Conservation (phyloP, 2,329 filamentous ascomycete genomes). For the Lizonia empirigonia region DNA sequence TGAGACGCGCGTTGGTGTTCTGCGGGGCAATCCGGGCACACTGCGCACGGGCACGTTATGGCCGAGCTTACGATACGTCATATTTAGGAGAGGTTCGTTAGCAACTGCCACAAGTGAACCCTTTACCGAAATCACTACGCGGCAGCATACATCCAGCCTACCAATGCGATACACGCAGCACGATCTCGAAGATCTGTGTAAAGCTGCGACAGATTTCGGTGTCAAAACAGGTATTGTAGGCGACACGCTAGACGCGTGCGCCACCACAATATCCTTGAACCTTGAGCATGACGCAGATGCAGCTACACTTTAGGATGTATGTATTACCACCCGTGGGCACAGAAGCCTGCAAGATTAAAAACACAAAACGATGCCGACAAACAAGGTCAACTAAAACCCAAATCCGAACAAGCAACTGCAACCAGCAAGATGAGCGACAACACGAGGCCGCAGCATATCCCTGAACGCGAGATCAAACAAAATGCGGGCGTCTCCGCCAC, state of each 20-base stretch:
- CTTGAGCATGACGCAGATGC: slow-evolving; percentile 16
- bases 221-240: slow-evolving; percentile 17
- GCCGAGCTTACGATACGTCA: too few species aligned
- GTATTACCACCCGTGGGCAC: slow-evolving; percentile 5
- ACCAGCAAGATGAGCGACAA: slow-evolving; percentile 19
- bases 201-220: not conserved
- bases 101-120: not conserved
- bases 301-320: not conserved
- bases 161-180: not conserved
- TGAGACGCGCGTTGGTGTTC: too few species aligned
- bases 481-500: slow-evolving; percentile 47
- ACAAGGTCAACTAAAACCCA: slow-evolving; percentile 10
- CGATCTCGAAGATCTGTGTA: slow-evolving; percentile 11
- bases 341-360: not conserved
- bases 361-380: not conserved
- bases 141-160: not conserved
- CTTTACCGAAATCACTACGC: not conserved
- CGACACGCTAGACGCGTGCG: slow-evolving; percentile 5
- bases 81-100: not conserved
- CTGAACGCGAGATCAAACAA: slow-evolving; percentile 48
- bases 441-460: slow-evolving; percentile 28
- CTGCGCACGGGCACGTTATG: too few species aligned
- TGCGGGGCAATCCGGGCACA: too few species aligned
- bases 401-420: slow-evolving; percentile 9
- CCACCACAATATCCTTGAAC: slow-evolving; percentile 16